A percentile compares a stretch with the other conserved stretches of the same genome.
Conservation (phyloP, 2,329 filamentous ascomycete genomes). For the Plenodomus lindquistii region DNA sequence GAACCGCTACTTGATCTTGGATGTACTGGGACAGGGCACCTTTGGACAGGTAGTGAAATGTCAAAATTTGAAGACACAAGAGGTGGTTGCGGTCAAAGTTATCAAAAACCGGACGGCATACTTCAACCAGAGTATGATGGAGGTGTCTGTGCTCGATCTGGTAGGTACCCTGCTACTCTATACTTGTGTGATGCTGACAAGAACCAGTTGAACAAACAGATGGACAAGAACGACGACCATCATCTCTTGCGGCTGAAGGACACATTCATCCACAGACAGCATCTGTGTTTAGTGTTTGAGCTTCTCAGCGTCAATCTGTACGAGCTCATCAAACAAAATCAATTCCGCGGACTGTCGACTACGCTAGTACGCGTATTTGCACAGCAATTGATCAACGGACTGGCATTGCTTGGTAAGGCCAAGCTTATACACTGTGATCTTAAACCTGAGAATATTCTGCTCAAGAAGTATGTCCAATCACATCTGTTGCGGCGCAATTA, state of each 20-base stretch:
- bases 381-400: conserved; percentile 90
- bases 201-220: conserved; percentile 85
- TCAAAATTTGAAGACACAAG: conserved; percentile 96
- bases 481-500: background rate
- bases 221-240: conserved; percentile 99
- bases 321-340: conserved; percentile 98
- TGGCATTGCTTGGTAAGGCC: conserved; percentile 92
- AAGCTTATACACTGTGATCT: conserved; percentile 96
- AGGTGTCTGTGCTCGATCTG: conserved; percentile 94
- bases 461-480: conserved; percentile 73
- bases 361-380: conserved; percentile 97
- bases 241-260: conserved; percentile 93
- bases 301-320: conserved; percentile 96
- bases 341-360: conserved; percentile 95
- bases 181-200: conserved; percentile 10
- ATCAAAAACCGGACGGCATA: conserved; percentile 99
- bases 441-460: conserved; percentile 95
- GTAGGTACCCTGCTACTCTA: conserved; percentile 54
- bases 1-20: conserved; percentile 96
- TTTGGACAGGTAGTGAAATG: conserved; percentile 99
- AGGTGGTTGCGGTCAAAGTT: conserved; percentile 98
- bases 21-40: conserved; percentile 94
- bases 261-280: conserved; percentile 96
- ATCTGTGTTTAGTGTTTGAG: conserved; percentile 95
- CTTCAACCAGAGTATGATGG: conserved; percentile 99